These are phyloP conservation scores for Fraxinus floribunda DNA, from an alignment of 305 asterid species.

Conservation along the genomic window DNA sequence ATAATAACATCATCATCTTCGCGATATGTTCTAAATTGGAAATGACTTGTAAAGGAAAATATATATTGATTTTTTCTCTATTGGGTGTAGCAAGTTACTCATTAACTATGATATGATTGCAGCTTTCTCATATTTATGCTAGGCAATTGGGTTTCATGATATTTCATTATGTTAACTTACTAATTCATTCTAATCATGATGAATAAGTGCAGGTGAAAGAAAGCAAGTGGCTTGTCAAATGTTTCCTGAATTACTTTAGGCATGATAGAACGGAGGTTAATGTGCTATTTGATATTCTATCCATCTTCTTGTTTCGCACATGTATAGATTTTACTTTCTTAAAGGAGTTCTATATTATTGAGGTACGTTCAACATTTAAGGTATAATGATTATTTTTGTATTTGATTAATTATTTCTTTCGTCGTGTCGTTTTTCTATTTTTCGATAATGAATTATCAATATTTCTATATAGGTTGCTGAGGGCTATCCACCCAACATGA, in stretches of 20 bases:
- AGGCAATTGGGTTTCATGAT: background rate
- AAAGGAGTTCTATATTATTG: slow-evolving; percentile 95
- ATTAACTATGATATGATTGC: background rate
- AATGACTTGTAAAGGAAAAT: background rate
- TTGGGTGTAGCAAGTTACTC: background rate
- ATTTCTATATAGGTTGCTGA: slow-evolving; percentile 75
- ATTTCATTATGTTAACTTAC: slow-evolving; percentile 11
- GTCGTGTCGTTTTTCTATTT: background rate
- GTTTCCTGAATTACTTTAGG: slow-evolving; percentile 89
- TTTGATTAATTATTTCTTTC: slow-evolving; percentile 16
- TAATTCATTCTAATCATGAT: slow-evolving; percentile 26
- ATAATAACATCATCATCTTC: background rate
- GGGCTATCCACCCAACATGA: slow-evolving; percentile 88
- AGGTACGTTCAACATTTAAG: slow-evolving; percentile 53
- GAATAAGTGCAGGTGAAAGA: slow-evolving; percentile 81
- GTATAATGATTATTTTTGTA: slow-evolving; percentile 11
- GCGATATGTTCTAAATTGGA: background rate
- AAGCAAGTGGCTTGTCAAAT: slow-evolving; percentile 99
- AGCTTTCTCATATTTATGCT: background rate
- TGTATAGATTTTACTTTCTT: slow-evolving; percentile 97
- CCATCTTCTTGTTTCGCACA: slow-evolving; percentile 83
- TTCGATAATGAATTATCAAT: slow-evolving; percentile 16
- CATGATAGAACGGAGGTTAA: slow-evolving; percentile 87
- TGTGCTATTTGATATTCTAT: slow-evolving; percentile 88
- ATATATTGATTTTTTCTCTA: background rate